Evolutionary conservation across 148 eudicot species (phyloP).

Genomic region (Simmondsia chinensis): DNA sequence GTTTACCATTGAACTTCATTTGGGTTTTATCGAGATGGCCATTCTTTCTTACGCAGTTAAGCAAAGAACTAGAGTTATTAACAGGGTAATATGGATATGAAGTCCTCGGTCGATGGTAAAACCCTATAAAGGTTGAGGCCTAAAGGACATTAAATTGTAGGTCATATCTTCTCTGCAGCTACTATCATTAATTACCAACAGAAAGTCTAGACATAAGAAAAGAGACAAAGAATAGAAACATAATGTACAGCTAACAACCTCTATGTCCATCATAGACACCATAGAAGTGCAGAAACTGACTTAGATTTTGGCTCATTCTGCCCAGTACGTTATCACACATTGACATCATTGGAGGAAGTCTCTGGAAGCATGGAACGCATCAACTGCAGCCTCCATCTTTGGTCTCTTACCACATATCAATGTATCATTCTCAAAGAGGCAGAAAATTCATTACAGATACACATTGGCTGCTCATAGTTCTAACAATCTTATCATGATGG

Average conservation of each 20-base stretch:
- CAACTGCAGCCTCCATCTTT: conserved; percentile 65
- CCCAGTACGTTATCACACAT: conserved; percentile 27
- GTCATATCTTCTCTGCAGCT: too few relatives aligned
- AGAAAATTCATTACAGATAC: conserved; percentile 34
- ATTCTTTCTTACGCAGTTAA: too few relatives aligned
- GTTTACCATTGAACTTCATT: too few relatives aligned
- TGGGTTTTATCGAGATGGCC: too few relatives aligned
- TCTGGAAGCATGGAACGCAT: conserved; percentile 39
- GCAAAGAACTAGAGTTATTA: too few relatives aligned
- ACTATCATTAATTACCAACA: not conserved
- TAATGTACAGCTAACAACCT: conserved; percentile 37
- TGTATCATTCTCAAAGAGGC: conserved; percentile 55
- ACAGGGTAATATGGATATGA: not conserved
- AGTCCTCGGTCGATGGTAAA: too few relatives aligned
- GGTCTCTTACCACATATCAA: conserved; percentile 52
- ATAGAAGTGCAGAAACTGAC: conserved; percentile 49
- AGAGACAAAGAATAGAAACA: not conserved
- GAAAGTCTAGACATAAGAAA: not conserved
- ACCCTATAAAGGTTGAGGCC: too few relatives aligned
- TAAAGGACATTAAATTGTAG: too few relatives aligned
- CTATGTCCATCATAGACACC: conserved; percentile 86
- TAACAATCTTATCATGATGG: conserved; percentile 25
- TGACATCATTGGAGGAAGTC: conserved; percentile 48
- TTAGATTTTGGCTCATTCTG: conserved; percentile 39
- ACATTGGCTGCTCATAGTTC: conserved; percentile 23